phyloP scores from a whole-genome alignment of 495 filamentous ascomycete genomes.

The Glarea lozoyensis region DNA sequence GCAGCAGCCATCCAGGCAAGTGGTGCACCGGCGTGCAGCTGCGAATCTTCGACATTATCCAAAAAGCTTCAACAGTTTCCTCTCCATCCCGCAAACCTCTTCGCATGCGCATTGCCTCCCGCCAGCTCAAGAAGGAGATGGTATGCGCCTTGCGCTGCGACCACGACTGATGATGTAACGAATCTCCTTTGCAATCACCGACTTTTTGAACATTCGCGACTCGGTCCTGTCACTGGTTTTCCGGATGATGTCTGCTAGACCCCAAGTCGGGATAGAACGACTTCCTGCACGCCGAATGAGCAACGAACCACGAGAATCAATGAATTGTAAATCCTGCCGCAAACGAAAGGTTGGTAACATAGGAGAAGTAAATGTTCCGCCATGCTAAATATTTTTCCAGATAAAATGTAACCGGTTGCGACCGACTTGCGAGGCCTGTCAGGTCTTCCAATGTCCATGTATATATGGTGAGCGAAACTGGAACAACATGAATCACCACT shows the following conservation, averaged over 20 bases:
- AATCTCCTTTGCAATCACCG: neutral
- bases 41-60: neutral
- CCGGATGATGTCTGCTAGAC: slow-evolving; percentile 31
- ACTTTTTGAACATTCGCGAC: neutral
- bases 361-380: slow-evolving; percentile 12
- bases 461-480: slow-evolving; percentile 59
- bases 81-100: neutral
- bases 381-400: slow-evolving; percentile 25
- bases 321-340: slow-evolving; percentile 91
- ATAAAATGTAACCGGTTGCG: slow-evolving; percentile 85
- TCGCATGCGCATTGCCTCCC: slow-evolving; percentile 1
- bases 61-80: neutral
- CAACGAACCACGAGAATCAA: slow-evolving; percentile 73
- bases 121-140: neutral
- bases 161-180: slow-evolving; percentile 7
- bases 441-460: slow-evolving; percentile 81
- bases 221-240: neutral
- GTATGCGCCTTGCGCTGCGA: slow-evolving; percentile 4
- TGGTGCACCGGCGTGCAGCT: neutral
- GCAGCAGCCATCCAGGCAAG: no score
- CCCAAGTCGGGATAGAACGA: slow-evolving; percentile 79
- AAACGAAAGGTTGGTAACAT: slow-evolving; percentile 62
- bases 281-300: slow-evolving; percentile 59
- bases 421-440: slow-evolving; percentile 79
- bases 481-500: no score